Base-by-base conservation (phyloP, 1,139 yeast species). In the Nadsonia commutata region DNA sequence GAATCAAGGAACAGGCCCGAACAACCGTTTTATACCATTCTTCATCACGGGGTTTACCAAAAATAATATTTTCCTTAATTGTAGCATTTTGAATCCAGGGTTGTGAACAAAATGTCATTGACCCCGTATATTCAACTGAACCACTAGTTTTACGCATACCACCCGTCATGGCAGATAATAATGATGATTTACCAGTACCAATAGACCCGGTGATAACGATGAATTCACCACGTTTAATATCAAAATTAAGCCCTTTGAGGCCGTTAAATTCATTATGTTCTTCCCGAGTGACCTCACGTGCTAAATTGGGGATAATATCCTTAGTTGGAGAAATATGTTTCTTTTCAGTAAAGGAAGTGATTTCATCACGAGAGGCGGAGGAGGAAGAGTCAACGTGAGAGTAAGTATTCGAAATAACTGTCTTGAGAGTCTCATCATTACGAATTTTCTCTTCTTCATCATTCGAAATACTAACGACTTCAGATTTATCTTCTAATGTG, bases 71-170 rank as follows among this genome's bases (percentile, higher is more conserved):
- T 31, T 82, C 80, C 50, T 73, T 69, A 3, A 84, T 80, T 1
- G 94, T 80, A 1, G 85, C 78, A 56, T 84, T 85, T 59, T 81
- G 94, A 45, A 83, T 76, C 95, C 95, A 85, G 11, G 93, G 90
- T 64, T 68, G 48, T 37, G 70, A 67, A 3, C 80, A 78, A 55
- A 58, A 60, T 3, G 60, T 57, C n/a, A 62, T 46, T 2, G 50
- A 43, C 3, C 68, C 67, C 27, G 55, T 56, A 5, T 76, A 62
- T 11, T 57, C 53, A 13, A 78, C 65, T 0, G 58, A 37, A 16
- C 90, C 90, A 0, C 52, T 42, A 1, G 62, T 54, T 45, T 72
- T 67, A 18, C 67, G 65, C 80, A 80, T 78, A 39, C 67, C 64
- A 3, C 86, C 85, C 3, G 78, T 65, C 39, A 80, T 59, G 0